Evolutionary conservation across 129 eudicot genomes (phyloP).

Genomic region (Kitagawia praeruptora): DNA sequence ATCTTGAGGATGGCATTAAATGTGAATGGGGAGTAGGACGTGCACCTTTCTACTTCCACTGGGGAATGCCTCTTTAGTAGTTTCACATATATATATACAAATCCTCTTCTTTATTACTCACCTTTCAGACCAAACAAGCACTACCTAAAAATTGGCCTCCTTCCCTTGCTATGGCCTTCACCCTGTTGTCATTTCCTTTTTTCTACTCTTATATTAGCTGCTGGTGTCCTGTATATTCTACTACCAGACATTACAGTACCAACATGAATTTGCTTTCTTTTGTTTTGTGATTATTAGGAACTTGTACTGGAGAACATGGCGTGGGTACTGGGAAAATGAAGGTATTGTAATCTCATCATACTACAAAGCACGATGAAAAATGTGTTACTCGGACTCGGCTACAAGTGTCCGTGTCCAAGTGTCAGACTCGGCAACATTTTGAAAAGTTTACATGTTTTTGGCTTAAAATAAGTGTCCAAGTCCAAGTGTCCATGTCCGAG

Average conservation of each 20-base stretch:
- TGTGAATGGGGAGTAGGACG: too few relatives aligned
- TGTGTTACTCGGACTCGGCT: too few relatives aligned
- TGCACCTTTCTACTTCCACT: too few relatives aligned
- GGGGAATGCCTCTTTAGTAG: too few relatives aligned
- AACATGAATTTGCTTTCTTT: neutral
- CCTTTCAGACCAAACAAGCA: neutral
- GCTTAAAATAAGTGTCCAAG: too few relatives aligned
- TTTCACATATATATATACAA: too few relatives aligned
- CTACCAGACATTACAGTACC: neutral
- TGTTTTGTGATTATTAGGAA: constrained; percentile 31
- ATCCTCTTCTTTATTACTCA: neutral
- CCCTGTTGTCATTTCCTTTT: neutral
- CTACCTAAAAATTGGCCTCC: neutral
- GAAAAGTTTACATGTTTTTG: too few relatives aligned
- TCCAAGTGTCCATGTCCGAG: too few relatives aligned
- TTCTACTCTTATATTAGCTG: neutral
- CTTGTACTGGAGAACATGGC: constrained; percentile 98
- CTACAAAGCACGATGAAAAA: neutral
- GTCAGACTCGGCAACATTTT: too few relatives aligned
- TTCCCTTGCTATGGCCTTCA: neutral
- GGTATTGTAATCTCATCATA: constrained; percentile 27
- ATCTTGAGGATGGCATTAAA: too few relatives aligned
- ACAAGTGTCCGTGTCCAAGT: too few relatives aligned
- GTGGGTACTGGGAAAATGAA: constrained; percentile 95
- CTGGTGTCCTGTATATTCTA: neutral